phyloP scores from a whole-genome alignment of 495 filamentous ascomycete species.

The Friedmanniomyces simplex region DNA sequence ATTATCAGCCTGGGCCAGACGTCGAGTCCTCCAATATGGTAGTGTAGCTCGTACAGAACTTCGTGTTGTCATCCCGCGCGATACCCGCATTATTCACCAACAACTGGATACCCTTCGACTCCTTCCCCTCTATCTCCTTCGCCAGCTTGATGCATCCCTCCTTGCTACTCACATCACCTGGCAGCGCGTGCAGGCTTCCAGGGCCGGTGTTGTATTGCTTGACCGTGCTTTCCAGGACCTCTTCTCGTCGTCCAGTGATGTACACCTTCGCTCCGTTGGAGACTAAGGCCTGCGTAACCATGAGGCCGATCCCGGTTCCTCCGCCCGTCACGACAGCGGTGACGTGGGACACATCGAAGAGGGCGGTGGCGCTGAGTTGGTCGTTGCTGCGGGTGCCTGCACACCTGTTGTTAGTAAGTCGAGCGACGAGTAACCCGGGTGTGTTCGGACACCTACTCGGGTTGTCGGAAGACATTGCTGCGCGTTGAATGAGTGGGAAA shows the following conservation, averaged over 20 bases:
- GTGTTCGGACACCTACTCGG: not conserved
- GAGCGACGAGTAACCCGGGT: not conserved
- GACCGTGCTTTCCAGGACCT: conserved; percentile 24
- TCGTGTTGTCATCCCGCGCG: conserved; percentile 28
- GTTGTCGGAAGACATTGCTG: conserved; percentile 12
- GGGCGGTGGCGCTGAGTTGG: conserved; percentile 22
- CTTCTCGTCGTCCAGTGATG: conserved; percentile 29
- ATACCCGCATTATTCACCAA: conserved; percentile 34
- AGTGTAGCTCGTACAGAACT: conserved; percentile 13
- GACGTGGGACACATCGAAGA: conserved; percentile 31
- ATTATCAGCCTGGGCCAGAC: not conserved
- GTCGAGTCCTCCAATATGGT: not conserved
- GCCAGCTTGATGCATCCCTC: conserved; percentile 23
- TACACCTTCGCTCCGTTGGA: conserved; percentile 62
- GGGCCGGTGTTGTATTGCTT: conserved; percentile 25
- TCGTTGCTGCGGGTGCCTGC: conserved; percentile 24
- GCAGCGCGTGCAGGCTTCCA: conserved; percentile 20
- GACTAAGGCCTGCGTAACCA: conserved; percentile 72
- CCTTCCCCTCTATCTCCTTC: conserved; percentile 26
- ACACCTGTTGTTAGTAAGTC: not conserved
- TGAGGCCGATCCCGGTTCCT: conserved; percentile 48
- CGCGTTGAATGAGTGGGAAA: conserved; percentile 2
- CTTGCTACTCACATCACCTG: conserved; percentile 28
- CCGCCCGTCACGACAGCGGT: conserved; percentile 32
- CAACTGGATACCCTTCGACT: conserved; percentile 28